These are phyloP conservation scores for Coniochaeta hoffmannii DNA, from an alignment of 2,329 filamentous ascomycete genomes.

Conservation along the genomic window DNA sequence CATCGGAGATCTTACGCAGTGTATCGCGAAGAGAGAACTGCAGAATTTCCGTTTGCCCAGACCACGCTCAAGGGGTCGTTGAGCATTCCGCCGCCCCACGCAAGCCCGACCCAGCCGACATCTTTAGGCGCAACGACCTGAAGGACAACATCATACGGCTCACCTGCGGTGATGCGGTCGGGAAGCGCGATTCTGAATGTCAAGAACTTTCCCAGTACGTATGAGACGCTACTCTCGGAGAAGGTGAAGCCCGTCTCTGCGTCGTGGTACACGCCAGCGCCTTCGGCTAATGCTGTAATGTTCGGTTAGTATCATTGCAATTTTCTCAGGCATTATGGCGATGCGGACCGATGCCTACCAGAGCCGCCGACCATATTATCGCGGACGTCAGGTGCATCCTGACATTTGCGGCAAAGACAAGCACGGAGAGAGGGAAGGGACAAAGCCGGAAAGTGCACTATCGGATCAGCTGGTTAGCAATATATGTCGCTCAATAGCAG, in stretches of 20 bases:
- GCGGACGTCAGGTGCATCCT: too few species aligned
- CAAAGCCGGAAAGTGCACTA: too few species aligned
- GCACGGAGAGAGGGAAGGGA: too few species aligned
- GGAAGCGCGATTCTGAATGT: constrained; percentile 17
- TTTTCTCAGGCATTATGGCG: too few species aligned
- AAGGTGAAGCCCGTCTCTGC: constrained; percentile 35
- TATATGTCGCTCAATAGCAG: too few species aligned
- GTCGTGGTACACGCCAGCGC: constrained; percentile 19
- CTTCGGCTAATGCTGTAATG: too few species aligned
- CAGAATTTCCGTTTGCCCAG: constrained; percentile 32
- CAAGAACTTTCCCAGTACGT: constrained; percentile 25
- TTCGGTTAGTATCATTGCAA: too few species aligned
- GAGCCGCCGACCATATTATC: too few species aligned
- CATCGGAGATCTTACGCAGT: constrained; percentile 26
- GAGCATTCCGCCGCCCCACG: constrained; percentile 40
- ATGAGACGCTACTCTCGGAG: constrained; percentile 19
- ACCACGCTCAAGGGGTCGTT: constrained; percentile 35
- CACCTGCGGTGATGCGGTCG: constrained; percentile 6
- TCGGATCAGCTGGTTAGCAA: too few species aligned
- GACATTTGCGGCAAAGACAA: too few species aligned
- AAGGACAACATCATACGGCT: constrained; percentile 14
- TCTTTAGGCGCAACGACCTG: constrained; percentile 34
- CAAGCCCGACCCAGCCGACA: constrained; percentile 38
- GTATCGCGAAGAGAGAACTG: constrained; percentile 32
- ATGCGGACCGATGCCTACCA: too few species aligned